These are phyloP conservation scores for Erigeron canadensis DNA, from an alignment of 129 eudicot species.

Conservation along the genomic window DNA sequence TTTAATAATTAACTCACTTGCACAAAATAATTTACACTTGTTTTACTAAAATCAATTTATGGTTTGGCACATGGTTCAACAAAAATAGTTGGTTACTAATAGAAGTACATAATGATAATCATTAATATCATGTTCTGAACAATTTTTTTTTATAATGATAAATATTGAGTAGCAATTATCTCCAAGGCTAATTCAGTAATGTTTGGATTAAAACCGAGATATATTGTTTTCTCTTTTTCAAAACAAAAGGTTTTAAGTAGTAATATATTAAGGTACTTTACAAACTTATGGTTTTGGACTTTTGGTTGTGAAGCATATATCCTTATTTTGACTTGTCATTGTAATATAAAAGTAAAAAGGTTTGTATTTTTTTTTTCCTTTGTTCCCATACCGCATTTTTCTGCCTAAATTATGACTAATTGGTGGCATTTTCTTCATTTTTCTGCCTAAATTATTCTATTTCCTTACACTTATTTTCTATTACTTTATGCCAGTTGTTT, in stretches of 20 bases:
- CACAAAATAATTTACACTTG: constrained; percentile 4
- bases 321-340: constrained; percentile 9
- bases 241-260: too few relatives aligned
- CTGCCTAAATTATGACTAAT: constrained; percentile 6
- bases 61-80: constrained; percentile 10
- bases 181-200: too few relatives aligned
- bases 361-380: background rate
- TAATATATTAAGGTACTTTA: too few relatives aligned
- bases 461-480: too few relatives aligned
- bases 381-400: constrained; percentile 16
- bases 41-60: background rate
- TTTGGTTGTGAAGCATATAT: constrained; percentile 11
- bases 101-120: too few relatives aligned
- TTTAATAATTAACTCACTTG: constrained; percentile 15
- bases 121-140: too few relatives aligned
- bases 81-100: background rate
- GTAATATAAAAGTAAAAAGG: background rate
- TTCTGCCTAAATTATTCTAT: background rate
- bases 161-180: too few relatives aligned
- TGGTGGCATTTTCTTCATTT: constrained; percentile 5
- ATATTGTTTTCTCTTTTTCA: too few relatives aligned
- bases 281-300: too few relatives aligned
- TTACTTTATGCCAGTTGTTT: too few relatives aligned
- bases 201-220: too few relatives aligned
- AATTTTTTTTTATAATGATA: too few relatives aligned